phyloP scores from a whole-genome alignment of 179 eudicot genomes.

The Camellia oleifera region DNA sequence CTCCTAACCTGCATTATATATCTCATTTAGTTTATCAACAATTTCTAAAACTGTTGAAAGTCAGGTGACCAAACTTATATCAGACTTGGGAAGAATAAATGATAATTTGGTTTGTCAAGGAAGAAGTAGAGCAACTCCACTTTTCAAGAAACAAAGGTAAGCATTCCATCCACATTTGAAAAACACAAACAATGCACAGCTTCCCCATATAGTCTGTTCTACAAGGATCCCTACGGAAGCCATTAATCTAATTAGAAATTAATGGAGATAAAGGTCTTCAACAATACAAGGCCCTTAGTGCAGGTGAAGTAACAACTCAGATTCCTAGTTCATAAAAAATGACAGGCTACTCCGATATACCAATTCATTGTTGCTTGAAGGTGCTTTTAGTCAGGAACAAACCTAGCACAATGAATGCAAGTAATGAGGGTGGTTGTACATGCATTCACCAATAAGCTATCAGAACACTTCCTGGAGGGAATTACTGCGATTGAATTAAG shows the following conservation, averaged over 20 bases:
- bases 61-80: background rate
- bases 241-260: background rate
- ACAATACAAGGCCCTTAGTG: too few species aligned
- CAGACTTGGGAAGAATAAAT: background rate
- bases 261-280: background rate
- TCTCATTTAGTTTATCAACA: background rate
- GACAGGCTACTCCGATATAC: background rate
- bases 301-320: background rate
- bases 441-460: background rate
- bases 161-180: background rate
- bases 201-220: background rate
- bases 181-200: background rate
- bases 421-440: background rate
- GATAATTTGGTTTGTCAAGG: background rate
- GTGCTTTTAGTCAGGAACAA: background rate
- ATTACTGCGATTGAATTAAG: background rate
- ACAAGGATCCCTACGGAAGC: background rate
- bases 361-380: background rate
- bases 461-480: background rate
- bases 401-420: background rate
- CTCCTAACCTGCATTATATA: slow-evolving; percentile 70
- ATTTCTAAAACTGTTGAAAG: background rate
- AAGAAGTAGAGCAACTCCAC: background rate
- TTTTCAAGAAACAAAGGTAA: background rate
- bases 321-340: background rate